A percentile compares a stretch with the other conserved stretches of the same genome.
These are phyloP conservation scores for Fennellomyces sp. DNA, from an alignment of 371 early-diverging fungal genomes.

Conservation along the genomic window DNA sequence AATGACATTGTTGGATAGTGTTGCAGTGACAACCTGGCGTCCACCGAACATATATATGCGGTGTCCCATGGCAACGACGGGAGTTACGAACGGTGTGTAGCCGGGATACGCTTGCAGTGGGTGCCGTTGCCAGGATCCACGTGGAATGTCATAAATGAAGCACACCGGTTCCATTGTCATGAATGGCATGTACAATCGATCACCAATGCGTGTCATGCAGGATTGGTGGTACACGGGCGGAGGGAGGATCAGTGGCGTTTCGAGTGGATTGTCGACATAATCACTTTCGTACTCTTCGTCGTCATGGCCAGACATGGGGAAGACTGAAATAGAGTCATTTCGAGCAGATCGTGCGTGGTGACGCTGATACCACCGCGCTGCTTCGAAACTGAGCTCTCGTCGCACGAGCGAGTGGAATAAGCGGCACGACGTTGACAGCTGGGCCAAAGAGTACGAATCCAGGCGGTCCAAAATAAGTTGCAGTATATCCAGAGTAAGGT, in stretches of 20 bases:
- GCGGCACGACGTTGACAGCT: conserved; percentile 17
- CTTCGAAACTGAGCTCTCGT: conserved; percentile 14
- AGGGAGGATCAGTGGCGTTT: background rate
- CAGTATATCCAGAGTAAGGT: conserved; percentile 15
- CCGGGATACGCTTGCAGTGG: conserved; percentile 1
- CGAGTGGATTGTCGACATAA: background rate
- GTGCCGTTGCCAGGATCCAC: conserved; percentile 12
- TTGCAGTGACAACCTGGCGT: conserved; percentile 11
- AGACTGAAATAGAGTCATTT: background rate
- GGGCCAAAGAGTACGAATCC: conserved; percentile 18
- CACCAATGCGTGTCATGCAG: conserved; percentile 20
- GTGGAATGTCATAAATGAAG: conserved; percentile 21
- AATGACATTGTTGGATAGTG: conserved; percentile 18
- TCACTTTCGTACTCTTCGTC: background rate
- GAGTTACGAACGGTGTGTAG: conserved; percentile 18
- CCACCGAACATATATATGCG: conserved; percentile 29
- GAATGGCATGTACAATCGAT: conserved; percentile 23
- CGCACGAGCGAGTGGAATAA: conserved; percentile 12
- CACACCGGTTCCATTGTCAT: conserved; percentile 26
- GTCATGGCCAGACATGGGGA: background rate
- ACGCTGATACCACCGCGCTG: conserved; percentile 3
- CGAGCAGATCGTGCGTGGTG: background rate
- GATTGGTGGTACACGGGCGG: conserved; percentile 18
- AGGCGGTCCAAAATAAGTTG: conserved; percentile 11
- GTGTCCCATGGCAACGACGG: conserved; percentile 17